These are phyloP conservation scores for Aspergillus ochraceus DNA, from an alignment of 2,329 filamentous ascomycete genomes.

Conservation along the genomic window DNA sequence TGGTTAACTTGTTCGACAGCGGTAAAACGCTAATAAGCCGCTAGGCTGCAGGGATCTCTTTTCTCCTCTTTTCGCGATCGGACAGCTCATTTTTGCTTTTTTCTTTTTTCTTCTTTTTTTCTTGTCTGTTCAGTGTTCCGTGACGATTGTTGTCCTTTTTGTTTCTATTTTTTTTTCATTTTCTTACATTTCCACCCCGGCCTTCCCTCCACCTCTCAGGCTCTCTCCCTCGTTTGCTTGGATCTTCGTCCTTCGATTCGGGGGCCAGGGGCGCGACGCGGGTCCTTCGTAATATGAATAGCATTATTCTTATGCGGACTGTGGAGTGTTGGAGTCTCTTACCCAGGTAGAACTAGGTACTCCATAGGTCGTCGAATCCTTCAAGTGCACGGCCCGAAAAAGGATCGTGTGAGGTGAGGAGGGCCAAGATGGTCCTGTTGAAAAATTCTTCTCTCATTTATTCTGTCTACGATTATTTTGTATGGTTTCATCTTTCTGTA, in stretches of 20 bases:
- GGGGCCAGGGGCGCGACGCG: background rate
- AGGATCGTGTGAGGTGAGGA: background rate
- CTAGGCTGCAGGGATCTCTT: background rate
- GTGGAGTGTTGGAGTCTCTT: no score
- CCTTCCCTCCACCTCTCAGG: background rate
- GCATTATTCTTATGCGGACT: background rate
- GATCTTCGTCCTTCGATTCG: background rate
- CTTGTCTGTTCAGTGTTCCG: no score
- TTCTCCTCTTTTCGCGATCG: background rate
- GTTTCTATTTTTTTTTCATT: background rate
- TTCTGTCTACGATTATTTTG: no score
- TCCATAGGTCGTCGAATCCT: background rate
- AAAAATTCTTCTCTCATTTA: background rate
- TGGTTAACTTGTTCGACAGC: background rate
- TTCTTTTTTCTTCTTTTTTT: background rate
- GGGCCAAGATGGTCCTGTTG: background rate
- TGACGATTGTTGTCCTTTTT: no score
- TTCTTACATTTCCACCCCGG: background rate
- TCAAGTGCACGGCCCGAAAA: background rate
- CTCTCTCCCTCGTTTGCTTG: background rate
- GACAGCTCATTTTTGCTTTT: background rate
- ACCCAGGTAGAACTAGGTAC: no score
- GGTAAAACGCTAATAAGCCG: background rate
- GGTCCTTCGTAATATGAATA: background rate
- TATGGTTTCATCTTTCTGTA: no score